Evolutionary conservation across 2,329 filamentous ascomycete genomes (phyloP), one percentile per base, ranked within the genome.

Genomic region (Penicillium vulpinum): DNA sequence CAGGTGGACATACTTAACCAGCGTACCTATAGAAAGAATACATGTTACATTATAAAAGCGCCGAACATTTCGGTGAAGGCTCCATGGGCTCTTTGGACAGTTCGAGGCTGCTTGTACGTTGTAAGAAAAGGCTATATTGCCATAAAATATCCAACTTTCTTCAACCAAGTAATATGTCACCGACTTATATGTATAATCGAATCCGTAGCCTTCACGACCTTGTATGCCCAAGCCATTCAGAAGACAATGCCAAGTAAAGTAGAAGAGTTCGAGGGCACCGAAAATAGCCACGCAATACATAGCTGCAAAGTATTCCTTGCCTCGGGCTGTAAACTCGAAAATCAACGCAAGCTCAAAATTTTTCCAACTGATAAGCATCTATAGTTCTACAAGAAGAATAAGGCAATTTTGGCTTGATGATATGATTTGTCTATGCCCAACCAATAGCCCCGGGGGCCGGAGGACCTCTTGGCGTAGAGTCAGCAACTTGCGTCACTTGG

Each of bases 111-210:
- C n/a, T n/a, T n/a, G n/a, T n/a, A n/a, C n/a, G n/a, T n/a, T n/a
- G n/a, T n/a, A n/a, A n/a, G n/a, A n/a, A n/a, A n/a, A n/a, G n/a
- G n/a, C n/a, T n/a, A n/a, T n/a, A n/a, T n/a, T n/a, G n/a, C n/a
- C n/a, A n/a, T n/a, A n/a, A n/a, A n/a, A n/a, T n/a, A n/a, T n/a
- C n/a, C n/a, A n/a, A n/a, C n/a, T n/a, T n/a, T n/a, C n/a, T n/a
- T n/a, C n/a, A n/a, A n/a, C n/a, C 92, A 97, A 13, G 13, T 5
- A 33, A 15, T 33, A 11, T 36, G 10, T 10, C 16, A 36, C 35
- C 16, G 21, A 13, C n/a, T 18, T 21, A 38, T 21, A 18, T 21
- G 2, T 21, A 38, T 18, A 13, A 21, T 38, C 36, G 8, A 38
- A 21, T 38, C 4, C 10, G 3, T 38, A n/a, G 6, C 18, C 36